Evolutionary conservation across 2,329 filamentous ascomycete species (phyloP), one percentile per base, ranked within the genome.

Genomic region (Mycosphaerella sp.): DNA sequence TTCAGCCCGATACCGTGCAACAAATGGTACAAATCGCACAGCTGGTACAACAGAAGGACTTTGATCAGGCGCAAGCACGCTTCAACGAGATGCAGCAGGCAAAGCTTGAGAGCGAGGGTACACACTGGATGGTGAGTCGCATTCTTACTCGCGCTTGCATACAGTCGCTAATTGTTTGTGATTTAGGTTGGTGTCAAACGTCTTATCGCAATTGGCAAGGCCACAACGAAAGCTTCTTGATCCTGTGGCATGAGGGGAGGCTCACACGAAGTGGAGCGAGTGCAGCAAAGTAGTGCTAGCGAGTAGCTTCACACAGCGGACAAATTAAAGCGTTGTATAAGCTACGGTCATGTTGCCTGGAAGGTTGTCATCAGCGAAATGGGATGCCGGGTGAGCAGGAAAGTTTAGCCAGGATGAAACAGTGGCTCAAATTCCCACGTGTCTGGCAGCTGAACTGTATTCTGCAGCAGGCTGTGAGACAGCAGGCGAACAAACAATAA

Each of bases 1-100:
- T 97, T 49, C 87, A 86, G 72, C 80, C 86, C 1, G 84, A 87
- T 63, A 96, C 86, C 0, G 79, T 90, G 44, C 76, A 80, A 54
- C 76, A 84, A 65, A 74, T 90, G 62, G 75, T 76, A 7, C 73
- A 82, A 61, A 72, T 89, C 27, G 64, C 68, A 17, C 63, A 63
- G 49, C 64, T 67, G 37, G 60, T 76, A 10, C 65, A 71, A 41
- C 60, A 58, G 9, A 69, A 68, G 54, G 66, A 75, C 16, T 75
- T 72, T 55, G 73, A 75, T n/a, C 61, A 68, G 25, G 74, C 74
- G 7, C 64, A 67, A 58, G 64, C 65, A 9, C 56, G 74, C 21
- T 73, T 76, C 50, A 71, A 68, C 21, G 70, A 72, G 41, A 60
- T 77, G 62, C 74, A 75, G 71, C 72, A 66, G 46, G 70, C 67